Conservation (phyloP, 345 rosid species). For the Melaleuca alternifolia region DNA sequence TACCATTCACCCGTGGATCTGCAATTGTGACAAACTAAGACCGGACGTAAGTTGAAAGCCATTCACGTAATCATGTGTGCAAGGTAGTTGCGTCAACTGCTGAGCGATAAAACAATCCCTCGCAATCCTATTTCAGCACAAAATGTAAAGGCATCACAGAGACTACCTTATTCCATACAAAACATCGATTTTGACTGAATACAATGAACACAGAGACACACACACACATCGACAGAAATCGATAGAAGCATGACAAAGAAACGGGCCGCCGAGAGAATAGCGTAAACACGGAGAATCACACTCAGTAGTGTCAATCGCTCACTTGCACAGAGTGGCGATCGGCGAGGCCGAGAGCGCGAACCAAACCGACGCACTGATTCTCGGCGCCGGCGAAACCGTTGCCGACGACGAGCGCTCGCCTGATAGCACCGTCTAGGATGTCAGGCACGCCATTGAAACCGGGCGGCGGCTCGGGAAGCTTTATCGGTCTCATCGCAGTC, state of each 20-base stretch:
- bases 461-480: slow-evolving; percentile 17
- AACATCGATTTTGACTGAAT: neutral
- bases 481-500: slow-evolving; percentile 18
- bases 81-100: neutral
- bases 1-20: neutral
- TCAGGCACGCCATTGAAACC: slow-evolving; percentile 9
- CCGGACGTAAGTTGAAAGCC: neutral
- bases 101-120: neutral
- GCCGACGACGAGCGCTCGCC: slow-evolving; percentile 64
- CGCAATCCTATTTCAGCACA: neutral
- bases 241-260: neutral
- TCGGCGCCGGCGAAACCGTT: slow-evolving; percentile 92
- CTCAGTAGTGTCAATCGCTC: neutral
- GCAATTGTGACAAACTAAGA: neutral
- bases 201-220: neutral
- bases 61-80: neutral
- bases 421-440: slow-evolving; percentile 14
- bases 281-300: neutral
- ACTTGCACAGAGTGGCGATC: slow-evolving; percentile 48
- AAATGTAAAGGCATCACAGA: neutral
- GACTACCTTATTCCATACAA: neutral
- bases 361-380: slow-evolving; percentile 76
- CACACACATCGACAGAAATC: neutral
- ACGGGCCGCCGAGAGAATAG: neutral
- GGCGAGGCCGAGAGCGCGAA: slow-evolving; percentile 78